These are phyloP conservation scores for Hygrophorus pudorinus DNA, from an alignment of 768 basidiomycete species.

Conservation along the genomic window DNA sequence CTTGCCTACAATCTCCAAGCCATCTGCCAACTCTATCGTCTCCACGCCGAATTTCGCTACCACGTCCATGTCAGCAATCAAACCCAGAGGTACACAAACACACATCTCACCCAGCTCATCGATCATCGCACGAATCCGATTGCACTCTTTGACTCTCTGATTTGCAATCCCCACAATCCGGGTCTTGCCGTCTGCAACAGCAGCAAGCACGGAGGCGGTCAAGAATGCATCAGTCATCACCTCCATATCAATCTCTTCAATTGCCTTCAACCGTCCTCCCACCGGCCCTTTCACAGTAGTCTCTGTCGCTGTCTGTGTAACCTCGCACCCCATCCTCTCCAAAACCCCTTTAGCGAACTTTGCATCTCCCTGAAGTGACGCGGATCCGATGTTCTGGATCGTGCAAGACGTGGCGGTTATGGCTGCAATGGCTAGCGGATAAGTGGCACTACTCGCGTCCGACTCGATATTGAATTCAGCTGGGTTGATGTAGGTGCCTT, in stretches of 20 bases:
- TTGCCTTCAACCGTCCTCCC: conserved; percentile 65
- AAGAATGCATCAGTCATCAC: conserved; percentile 99
- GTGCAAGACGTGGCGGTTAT: conserved; percentile 97
- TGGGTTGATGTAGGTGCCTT: conserved; percentile 69
- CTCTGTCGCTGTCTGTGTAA: conserved; percentile 77
- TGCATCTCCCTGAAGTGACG: conserved; percentile 95
- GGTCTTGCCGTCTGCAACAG: conserved; percentile 64
- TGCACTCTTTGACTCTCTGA: conserved; percentile 97
- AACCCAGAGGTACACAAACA: not conserved
- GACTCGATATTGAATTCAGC: conserved; percentile 81
- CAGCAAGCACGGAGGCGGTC: conserved; percentile 87
- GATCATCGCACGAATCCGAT: conserved; percentile 94
- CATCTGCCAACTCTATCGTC: conserved; percentile 87
- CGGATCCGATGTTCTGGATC: conserved; percentile 81
- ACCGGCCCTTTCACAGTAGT: conserved; percentile 92
- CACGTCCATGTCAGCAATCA: not conserved
- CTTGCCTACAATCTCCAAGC: conserved; percentile 81
- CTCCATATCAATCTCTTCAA: conserved; percentile 93
- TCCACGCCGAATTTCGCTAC: conserved; percentile 91
- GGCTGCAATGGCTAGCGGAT: conserved; percentile 93
- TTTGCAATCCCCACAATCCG: conserved; percentile 94
- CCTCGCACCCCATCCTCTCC: conserved; percentile 90
- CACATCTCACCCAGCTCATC: conserved; percentile 70
- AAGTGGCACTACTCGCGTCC: conserved; percentile 93
- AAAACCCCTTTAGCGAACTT: conserved; percentile 89